Base-by-base conservation (phyloP, 192 early-diverging fungal genomes). In the Coemansia aciculifera region DNA sequence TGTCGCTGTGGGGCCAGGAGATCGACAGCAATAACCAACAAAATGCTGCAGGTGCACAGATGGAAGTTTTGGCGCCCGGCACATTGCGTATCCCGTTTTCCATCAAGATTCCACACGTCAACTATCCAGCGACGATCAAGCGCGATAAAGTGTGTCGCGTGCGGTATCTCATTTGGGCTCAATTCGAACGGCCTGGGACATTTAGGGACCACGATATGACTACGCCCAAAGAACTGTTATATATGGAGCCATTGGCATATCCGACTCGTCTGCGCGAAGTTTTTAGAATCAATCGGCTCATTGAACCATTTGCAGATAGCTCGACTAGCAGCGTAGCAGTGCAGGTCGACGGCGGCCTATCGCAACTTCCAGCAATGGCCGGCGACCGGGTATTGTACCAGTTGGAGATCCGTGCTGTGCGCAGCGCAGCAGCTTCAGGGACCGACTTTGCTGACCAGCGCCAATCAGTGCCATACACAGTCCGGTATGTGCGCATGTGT, bases 1-100 rank as follows among this genome's bases (percentile, higher is more conserved):
- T 79, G 49, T 29, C 43, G n/a, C 60, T 79, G 38, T 74, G 72
- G 72, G 78, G 72, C 40, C 44, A 40, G 27, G 49, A 51, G 11
- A 15, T 59, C 5, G 52, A 59, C 46, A 32, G 15, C 7, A 48
- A 21, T 10, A 21, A 10, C 46, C 46, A 44, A 17, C 43, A 48
- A 0, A 49, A 29, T 32, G 44, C 15, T 17, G 15, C 37, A 0
- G 43, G 39, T 9, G 31, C 56, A 2, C 34, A 42, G 11, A 23
- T 49, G n/a, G 77, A 68, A 39, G 67, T 66, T 6, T 46, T 79
- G 62, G 54, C 54, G 13, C 69, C 78, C 0, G 78, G 78, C 6
- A 79, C 78, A 7, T 48, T 69, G 64, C 56, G 40, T 2, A 43
- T 79, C 21, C 78, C 78, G 49, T 79, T 79, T 36, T 72, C 69